phyloP scores from a whole-genome alignment of 2,329 filamentous ascomycete species.

The Exophiala sp. region DNA sequence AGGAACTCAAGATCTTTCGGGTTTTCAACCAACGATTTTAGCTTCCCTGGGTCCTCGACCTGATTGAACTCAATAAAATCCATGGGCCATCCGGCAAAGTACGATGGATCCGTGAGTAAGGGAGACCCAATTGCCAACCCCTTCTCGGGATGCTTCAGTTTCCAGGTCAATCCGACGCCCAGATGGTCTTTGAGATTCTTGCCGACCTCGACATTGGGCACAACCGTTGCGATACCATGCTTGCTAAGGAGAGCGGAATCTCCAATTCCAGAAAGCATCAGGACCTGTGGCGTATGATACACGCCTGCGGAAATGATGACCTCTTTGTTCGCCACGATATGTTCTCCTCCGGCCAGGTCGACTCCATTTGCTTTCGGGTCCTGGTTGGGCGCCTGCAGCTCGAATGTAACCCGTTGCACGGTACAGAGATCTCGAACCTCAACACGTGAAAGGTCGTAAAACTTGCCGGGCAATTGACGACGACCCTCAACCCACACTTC shows the following conservation, averaged over 20 bases:
- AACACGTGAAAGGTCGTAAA: constrained; percentile 9
- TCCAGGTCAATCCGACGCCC: constrained; percentile 30
- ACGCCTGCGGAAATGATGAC: constrained; percentile 44
- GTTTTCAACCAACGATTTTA: constrained; percentile 2
- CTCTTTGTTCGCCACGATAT: constrained; percentile 36
- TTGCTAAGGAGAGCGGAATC: constrained; percentile 32
- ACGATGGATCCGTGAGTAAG: constrained; percentile 37
- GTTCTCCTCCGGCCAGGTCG: constrained; percentile 25
- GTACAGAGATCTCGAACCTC: constrained; percentile 25
- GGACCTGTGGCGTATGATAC: constrained; percentile 42
- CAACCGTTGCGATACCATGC: constrained; percentile 32
- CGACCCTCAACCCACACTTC: constrained; percentile 32
- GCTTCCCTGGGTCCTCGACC: constrained; percentile 3
- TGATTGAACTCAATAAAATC: constrained; percentile 35
- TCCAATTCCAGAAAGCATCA: constrained; percentile 34
- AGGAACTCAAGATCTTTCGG: constrained; percentile 4
- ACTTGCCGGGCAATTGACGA: constrained; percentile 31
- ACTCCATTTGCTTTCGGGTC: constrained; percentile 28
- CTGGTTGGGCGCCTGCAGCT: background rate
- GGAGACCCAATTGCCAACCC: constrained; percentile 38
- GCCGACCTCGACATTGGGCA: constrained; percentile 35
- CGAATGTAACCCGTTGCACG: constrained; percentile 27
- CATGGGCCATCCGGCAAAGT: constrained; percentile 35
- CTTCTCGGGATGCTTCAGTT: constrained; percentile 30
- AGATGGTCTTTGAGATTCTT: constrained; percentile 38